Evolutionary conservation across 352 stramenopile species (phyloP), one percentile per base, ranked within the genome.

Genomic region (Aphanomyces invadans): DNA sequence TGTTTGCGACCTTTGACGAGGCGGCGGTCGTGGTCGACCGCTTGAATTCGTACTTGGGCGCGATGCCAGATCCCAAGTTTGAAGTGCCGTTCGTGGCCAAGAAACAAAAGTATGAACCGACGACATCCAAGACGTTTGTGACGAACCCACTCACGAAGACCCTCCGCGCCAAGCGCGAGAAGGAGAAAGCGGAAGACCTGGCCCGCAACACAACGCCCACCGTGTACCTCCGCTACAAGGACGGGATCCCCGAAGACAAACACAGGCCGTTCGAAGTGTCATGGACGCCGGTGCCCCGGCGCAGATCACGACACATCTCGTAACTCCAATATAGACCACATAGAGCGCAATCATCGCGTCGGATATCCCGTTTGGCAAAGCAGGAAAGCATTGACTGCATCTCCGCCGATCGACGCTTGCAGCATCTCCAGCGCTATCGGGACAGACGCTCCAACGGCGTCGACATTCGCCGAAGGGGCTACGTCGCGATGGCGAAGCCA

Each of bases 21-120:
- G 82, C 86, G 2, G 82, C 83, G 32, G 80, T 91, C 70, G 84
- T 83, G 4, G 73, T 91, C 1, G 81, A 90, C 0, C 21, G 86
- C n/a, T 66, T 95, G 56, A 4, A 26, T 25, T 9, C 48, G 60
- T 67, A 67, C 60, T 28, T 67, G 10, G 49, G 10, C 9, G 23
- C 42, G 32, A 19, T 56, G 3, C 60, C 60, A 2, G 60, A 67
- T 33, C 60, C 60, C 28, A 67, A 67, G 29, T n/a, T 36, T 17
- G 32, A 51, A 5, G 11, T 53, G 15, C 57, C 33, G 21, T 15
- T 60, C 4, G 49, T 21, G 17, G 29, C 7, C 19, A 57, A 57
- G 19, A 28, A 57, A 33, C 12, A n/a, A 19, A 44, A 26, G 49
- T 23, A n/a, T 25, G 42, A 57, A 31, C 4, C 2, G n/a, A 44